These are phyloP conservation scores for Raphidocelis subcapitata DNA, from an alignment of 139 green algal genomes.

Conservation along the genomic window DNA sequence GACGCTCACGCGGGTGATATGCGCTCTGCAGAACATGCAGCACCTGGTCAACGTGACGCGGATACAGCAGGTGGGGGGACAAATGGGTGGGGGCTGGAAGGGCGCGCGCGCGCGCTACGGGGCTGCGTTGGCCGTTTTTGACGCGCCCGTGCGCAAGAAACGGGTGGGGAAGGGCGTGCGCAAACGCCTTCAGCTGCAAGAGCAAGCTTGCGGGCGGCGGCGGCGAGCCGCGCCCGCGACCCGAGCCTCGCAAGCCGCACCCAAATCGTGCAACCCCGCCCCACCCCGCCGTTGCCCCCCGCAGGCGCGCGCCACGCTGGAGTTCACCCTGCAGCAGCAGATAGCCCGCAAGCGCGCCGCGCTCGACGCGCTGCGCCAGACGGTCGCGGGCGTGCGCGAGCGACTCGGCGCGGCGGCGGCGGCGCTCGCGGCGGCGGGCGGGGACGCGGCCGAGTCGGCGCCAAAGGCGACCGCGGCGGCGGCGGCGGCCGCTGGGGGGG, in stretches of 20 bases:
- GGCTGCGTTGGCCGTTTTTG: neutral
- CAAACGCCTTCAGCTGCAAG: neutral
- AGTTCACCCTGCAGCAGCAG: constrained; percentile 38
- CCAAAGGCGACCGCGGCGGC: neutral
- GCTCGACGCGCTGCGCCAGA: constrained; percentile 15
- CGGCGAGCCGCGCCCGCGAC: neutral
- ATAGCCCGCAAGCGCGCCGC: constrained; percentile 31
- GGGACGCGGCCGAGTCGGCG: constrained; percentile 19
- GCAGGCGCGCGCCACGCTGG: constrained; percentile 44
- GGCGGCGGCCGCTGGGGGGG: neutral
- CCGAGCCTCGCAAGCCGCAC: neutral
- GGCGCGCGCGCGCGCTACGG: neutral
- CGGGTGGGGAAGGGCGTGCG: neutral
- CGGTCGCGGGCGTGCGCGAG: neutral
- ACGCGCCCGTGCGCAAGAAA: too few species aligned
- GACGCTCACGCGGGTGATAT: constrained; percentile 31
- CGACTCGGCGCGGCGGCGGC: neutral
- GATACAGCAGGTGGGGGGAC: constrained; percentile 35
- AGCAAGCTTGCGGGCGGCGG: neutral
- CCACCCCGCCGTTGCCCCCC: neutral
- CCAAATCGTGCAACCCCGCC: neutral
- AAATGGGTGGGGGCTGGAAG: neutral
- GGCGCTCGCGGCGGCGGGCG: constrained; percentile 12
- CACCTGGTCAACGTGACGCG: constrained; percentile 42
- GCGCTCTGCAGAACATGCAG: constrained; percentile 41